Evolutionary conservation across 257 asterid species (phyloP), one percentile per base, ranked within the genome.

Genomic region (Nicotiana knightiana): DNA sequence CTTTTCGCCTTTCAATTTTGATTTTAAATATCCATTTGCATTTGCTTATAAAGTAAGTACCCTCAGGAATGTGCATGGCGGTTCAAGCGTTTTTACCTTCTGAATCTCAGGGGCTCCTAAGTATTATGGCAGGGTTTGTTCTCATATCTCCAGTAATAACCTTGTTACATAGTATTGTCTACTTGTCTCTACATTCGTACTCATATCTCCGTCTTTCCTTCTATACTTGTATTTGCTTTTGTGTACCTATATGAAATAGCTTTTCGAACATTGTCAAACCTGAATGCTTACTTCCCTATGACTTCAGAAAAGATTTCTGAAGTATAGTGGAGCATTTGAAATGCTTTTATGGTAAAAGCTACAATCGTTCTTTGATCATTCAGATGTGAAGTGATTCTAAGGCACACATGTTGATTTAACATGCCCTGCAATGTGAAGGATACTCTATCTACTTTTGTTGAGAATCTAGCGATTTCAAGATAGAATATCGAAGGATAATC

Each of bases 1-100:
- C 12, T 12, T 51, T 73, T 26, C 3, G 3, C 62, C 62, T 73
- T 73, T 48, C 51, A 73, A 13, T 73, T 43, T 48, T 73, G 43
- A 48, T 73, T 15, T 48, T 26, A 73, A 26, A 48, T 73, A 13
- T 73, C 26, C 12, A 1, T 26, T 26, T 73, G 9, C 16, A 73
- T 73, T 71, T 71, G 17, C 67, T 82, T 51, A 83, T 66, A n/a
- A 66, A 46, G 46, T 43, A 24, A 30, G 53, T 81, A 43, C 10
- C 75, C 13, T 12, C 87, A 87, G 90, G 99, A 76, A 87, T 93
- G 96, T 95, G 99, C 88, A 89, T 95, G 98, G 92, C 97, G 0
- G 94, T 93, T 78, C 89, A 81, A 83, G 94, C 91, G 11, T 91
- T 94, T 86, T 71, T 86, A 78, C 92, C 97, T 26, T 79, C 92